Evolutionary conservation across 192 early-diverging fungal species (phyloP), one percentile per base, ranked within the genome.

Genomic region (Coemansia sp.): DNA sequence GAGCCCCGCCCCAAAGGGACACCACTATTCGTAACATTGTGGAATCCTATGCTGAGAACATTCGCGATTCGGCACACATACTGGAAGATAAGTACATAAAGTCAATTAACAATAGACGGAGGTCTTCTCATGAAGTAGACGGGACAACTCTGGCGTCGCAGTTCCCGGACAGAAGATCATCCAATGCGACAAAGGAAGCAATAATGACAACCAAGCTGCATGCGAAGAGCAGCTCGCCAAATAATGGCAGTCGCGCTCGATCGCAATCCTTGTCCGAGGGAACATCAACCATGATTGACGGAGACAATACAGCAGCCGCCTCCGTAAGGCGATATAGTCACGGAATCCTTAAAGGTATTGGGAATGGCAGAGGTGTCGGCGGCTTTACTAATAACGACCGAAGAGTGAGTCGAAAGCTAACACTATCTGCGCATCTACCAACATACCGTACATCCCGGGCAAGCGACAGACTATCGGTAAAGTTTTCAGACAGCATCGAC

Each of bases 371-470:
- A 33, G 31, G 33, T 31, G 18, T n/a, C 18, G 25, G n/a, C 3
- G 29, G 16, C n/a, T 18, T 31, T 7, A 30, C 2, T 8, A 57
- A 28, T 1, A 46, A 49, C 2, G 34, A 59, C 2, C 62, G 61
- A 0, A 60, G 68, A 23, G 66, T 77, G 5, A 60, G 52, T n/a
- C 75, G 75, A 20, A 72, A 68, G 59, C 60, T 77, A 21, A 77
- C 75, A 0, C 42, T 77, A 6, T 77, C 75, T 1, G 60, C 58
- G 0, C 59, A 30, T 20, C 25, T 72, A 7, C 66, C 75, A 0
- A 66, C 69, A 12, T 71, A 71, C 30, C 68, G 65, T 10, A 57
- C 75, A 9, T 46, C 48, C 4, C 61, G 67, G 35, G 23, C 29
- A 20, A 62, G 59, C 59, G 60, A 68, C 16, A 52, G 59, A 12